phyloP scores from a whole-genome alignment of 2,329 filamentous ascomycete genomes.

The Zasmidium citrigriseum region DNA sequence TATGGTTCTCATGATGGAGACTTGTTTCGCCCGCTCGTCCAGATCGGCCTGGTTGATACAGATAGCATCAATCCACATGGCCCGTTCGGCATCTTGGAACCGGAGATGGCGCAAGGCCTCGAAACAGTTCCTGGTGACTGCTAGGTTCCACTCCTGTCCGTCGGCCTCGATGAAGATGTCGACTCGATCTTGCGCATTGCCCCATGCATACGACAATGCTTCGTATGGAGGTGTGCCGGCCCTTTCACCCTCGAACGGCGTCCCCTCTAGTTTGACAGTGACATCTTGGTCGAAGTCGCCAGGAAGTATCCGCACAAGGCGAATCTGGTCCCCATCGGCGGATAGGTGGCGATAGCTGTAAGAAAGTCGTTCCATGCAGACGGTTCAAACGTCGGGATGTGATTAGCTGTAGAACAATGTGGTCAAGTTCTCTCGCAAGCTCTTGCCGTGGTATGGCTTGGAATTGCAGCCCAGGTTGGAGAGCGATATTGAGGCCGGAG shows the following conservation, averaged over 20 bases:
- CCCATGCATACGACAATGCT: not conserved
- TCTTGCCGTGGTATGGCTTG: no score
- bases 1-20: slow-evolving; percentile 8
- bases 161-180: not conserved
- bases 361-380: no score
- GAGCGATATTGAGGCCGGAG: no score
- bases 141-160: not conserved
- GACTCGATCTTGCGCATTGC: not conserved
- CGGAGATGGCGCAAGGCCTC: not conserved
- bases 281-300: not conserved
- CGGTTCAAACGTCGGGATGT: no score
- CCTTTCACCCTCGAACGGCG: not conserved
- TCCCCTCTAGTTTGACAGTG: not conserved
- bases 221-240: not conserved
- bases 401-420: no score
- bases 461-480: no score
- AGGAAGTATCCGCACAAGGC: not conserved
- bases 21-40: slow-evolving; percentile 4
- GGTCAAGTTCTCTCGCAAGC: no score
- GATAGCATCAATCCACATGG: slow-evolving; percentile 9
- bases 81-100: not conserved
- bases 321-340: not conserved
- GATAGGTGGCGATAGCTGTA: not conserved
- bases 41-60: slow-evolving; percentile 13
- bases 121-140: not conserved